Conservation (phyloP, 2,329 filamentous ascomycete genomes). For the Aureobasidium sp. region DNA sequence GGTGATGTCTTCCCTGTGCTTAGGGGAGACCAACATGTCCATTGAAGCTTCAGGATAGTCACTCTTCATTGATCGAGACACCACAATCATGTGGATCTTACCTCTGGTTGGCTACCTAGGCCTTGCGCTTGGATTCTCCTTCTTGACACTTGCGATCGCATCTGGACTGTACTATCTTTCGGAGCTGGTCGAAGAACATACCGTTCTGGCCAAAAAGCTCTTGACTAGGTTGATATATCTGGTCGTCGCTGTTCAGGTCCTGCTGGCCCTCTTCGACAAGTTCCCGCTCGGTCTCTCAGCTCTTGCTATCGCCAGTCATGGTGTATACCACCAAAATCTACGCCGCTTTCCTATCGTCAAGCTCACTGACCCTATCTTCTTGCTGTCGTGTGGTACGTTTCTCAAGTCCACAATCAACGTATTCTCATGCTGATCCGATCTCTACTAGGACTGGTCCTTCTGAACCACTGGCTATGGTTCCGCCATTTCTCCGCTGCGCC, state of each 20-base stretch:
- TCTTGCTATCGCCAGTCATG: constrained; percentile 18
- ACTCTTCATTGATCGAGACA: background rate
- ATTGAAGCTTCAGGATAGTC: background rate
- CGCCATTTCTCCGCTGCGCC: constrained; percentile 68
- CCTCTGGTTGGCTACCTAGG: constrained; percentile 86
- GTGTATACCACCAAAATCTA: constrained; percentile 69
- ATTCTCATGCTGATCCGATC: background rate
- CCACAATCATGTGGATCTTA: constrained; percentile 84
- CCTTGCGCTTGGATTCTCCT: constrained; percentile 80
- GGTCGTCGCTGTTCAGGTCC: constrained; percentile 65
- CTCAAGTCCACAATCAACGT: background rate
- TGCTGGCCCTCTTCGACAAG: constrained; percentile 74
- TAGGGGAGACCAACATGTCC: background rate
- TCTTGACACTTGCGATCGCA: constrained; percentile 90
- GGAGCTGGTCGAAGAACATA: constrained; percentile 96
- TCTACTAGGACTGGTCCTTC: constrained; percentile 62
- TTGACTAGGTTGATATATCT: constrained; percentile 77
- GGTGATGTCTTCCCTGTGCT: background rate
- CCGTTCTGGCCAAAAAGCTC: constrained; percentile 82
- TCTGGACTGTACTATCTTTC: constrained; percentile 98
- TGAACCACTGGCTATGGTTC: constrained; percentile 97
- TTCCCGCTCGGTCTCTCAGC: constrained; percentile 62
- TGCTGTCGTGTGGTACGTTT: constrained; percentile 68
- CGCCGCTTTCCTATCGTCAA: constrained; percentile 69
- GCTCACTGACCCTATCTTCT: constrained; percentile 77